Conservation (phyloP, 208 protist species). For the Strigomonas galati region DNA sequence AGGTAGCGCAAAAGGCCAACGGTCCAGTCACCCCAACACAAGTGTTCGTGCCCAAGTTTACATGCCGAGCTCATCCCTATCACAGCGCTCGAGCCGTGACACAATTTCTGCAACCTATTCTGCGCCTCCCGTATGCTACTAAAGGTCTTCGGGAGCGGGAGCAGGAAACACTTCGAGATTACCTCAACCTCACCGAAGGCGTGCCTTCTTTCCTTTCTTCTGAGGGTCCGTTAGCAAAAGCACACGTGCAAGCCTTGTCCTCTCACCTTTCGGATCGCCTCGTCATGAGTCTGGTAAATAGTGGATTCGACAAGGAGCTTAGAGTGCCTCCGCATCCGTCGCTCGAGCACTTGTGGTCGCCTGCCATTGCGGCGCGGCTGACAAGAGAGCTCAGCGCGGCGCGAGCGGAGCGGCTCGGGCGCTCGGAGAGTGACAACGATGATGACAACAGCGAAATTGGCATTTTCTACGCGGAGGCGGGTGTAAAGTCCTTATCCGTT, state of each 20-base stretch:
- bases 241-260: slow-evolving; percentile 9
- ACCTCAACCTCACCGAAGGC: slow-evolving; percentile 3
- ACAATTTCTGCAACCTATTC: slow-evolving; percentile 20
- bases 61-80: slow-evolving; percentile 15
- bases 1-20: background rate
- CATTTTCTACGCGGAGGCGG: background rate
- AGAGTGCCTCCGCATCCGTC: slow-evolving; percentile 14
- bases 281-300: background rate
- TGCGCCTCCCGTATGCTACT: background rate
- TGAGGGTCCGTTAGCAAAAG: slow-evolving; percentile 26
- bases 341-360: slow-evolving; percentile 30
- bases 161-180: background rate
- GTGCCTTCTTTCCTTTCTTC: slow-evolving; percentile 25
- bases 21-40: background rate
- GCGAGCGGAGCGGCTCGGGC: slow-evolving; percentile 3
- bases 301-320: slow-evolving; percentile 2
- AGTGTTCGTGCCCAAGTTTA: background rate
- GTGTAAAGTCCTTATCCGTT: background rate
- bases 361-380: slow-evolving; percentile 18
- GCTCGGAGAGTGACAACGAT: background rate
- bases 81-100: slow-evolving; percentile 24
- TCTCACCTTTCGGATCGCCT: slow-evolving; percentile 10
- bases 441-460: background rate
- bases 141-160: background rate
- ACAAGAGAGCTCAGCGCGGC: slow-evolving; percentile 10